These are phyloP conservation scores for Fusarium annulatum DNA, from an alignment of 2,329 filamentous ascomycete genomes.

Conservation along the genomic window DNA sequence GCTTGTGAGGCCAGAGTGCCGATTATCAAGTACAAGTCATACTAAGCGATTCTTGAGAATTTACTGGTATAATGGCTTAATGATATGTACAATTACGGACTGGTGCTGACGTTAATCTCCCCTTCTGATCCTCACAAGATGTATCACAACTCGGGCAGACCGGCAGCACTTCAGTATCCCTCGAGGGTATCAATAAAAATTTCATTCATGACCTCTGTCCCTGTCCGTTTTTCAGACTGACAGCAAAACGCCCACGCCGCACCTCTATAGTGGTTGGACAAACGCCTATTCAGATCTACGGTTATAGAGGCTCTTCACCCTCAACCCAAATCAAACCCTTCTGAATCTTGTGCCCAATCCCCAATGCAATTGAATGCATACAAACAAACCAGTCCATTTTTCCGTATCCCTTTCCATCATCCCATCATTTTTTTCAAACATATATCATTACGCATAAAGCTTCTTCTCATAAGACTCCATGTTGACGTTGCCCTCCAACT, in stretches of 20 bases:
- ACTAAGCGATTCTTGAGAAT: background rate
- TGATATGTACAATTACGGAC: background rate
- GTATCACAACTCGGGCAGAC: constrained; percentile 23
- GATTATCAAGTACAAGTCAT: background rate
- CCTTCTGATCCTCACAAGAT: background rate
- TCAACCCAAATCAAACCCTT: constrained; percentile 23
- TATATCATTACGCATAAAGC: constrained; percentile 81
- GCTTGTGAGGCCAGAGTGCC: background rate
- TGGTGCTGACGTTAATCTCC: background rate
- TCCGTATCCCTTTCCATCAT: constrained; percentile 28
- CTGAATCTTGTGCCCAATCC: constrained; percentile 32
- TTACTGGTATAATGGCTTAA: background rate
- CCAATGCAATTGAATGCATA: constrained; percentile 37
- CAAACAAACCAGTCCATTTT: constrained; percentile 27
- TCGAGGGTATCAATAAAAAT: constrained; percentile 36
- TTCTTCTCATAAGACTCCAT: constrained; percentile 99
- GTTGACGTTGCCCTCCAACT: constrained; percentile 96
- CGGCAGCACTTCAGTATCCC: constrained; percentile 42
- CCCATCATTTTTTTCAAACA: constrained; percentile 30
- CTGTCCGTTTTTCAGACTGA: constrained; percentile 25
- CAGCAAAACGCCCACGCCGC: constrained; percentile 43
- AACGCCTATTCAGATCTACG: constrained; percentile 47
- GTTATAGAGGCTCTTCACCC: constrained; percentile 39
- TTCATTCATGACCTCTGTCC: constrained; percentile 42
- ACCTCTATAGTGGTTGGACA: constrained; percentile 44